Base-by-base conservation (phyloP, 768 basidiomycete genomes). In the Sporobolomyces phaffii region DNA sequence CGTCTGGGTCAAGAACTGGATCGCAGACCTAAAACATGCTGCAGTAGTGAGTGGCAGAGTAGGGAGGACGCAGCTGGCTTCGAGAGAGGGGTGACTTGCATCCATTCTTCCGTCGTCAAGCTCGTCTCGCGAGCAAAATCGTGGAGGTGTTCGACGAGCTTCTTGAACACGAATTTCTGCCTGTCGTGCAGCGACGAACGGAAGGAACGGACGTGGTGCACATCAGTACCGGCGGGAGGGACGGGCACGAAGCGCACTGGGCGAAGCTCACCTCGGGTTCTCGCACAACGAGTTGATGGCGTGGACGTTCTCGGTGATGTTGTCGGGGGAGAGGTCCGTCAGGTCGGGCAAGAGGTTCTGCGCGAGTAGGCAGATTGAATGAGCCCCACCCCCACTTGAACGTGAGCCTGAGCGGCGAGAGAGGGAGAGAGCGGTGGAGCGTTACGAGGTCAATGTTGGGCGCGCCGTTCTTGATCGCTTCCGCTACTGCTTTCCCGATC, bases 91-190 rank as follows among this genome's bases (percentile, higher is more conserved):
- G n/a, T n/a, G 20, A 47, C 74, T 26, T 24, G 68, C 74, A 75
- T 86, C 90, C 90, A 92, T 80, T 92, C 90, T 3, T 90, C 87
- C 1, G 85, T 87, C 22, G 89, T 89, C 57, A 91, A 77, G 59
- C 62, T 62, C 13, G 77, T 77, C 69, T 80, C 78, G 10, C 79
- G 75, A 24, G 78, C 78, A 71, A 81, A 79, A 29, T 77, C 65
- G 74, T 91, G 90, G 11, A 91, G 68, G 75, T 91, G 88, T 33
- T 38, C 41, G 59, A 87, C 75, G 78, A 89, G 78, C 34, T 76
- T 79, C 72, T 81, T 77, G 63, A 81, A 80, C 62, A 85, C 76
- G 76, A 84, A 82, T 65, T 76, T 81, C 60, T 73, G 74, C 18
- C 84, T 80, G 38, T 81, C 81, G 13, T 26, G n/a, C 10, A n/a